These are phyloP conservation scores for Mycena venus DNA, from an alignment of 768 basidiomycete species.

Conservation along the genomic window DNA sequence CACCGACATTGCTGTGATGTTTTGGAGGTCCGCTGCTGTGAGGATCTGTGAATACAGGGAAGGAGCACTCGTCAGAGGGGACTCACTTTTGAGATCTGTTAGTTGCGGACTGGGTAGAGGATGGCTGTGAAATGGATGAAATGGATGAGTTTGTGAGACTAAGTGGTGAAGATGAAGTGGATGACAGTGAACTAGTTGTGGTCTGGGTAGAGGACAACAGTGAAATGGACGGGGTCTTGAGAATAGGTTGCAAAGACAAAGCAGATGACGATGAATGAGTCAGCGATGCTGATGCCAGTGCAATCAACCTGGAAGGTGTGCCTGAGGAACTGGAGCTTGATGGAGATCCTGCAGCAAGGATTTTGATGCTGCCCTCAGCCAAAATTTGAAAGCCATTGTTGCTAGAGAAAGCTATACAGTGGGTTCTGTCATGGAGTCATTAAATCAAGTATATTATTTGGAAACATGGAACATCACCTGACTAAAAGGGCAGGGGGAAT, in stretches of 20 bases:
- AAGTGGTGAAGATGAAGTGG: neutral
- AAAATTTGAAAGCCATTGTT: neutral
- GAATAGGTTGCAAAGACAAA: too few species aligned
- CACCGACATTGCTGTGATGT: conserved; percentile 1
- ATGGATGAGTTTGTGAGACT: too few species aligned
- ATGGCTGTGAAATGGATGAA: neutral
- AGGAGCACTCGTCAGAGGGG: neutral
- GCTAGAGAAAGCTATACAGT: conserved; percentile 10
- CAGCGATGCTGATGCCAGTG: neutral
- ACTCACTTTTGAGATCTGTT: conserved; percentile 3
- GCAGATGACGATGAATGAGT: neutral
- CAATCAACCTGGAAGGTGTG: too few species aligned
- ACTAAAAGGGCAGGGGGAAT: neutral
- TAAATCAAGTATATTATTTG: neutral
- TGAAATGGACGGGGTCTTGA: too few species aligned
- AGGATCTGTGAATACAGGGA: neutral
- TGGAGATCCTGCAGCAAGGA: neutral
- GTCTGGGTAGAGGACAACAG: too few species aligned
- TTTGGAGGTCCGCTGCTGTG: neutral
- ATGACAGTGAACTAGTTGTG: neutral
- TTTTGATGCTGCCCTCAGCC: neutral
- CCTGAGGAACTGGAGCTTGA: neutral
- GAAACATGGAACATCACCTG: neutral
- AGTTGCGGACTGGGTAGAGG: neutral
- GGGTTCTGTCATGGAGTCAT: neutral